Base-by-base conservation (phyloP, 768 basidiomycete genomes). In the Candolleomyces eurysporus region DNA sequence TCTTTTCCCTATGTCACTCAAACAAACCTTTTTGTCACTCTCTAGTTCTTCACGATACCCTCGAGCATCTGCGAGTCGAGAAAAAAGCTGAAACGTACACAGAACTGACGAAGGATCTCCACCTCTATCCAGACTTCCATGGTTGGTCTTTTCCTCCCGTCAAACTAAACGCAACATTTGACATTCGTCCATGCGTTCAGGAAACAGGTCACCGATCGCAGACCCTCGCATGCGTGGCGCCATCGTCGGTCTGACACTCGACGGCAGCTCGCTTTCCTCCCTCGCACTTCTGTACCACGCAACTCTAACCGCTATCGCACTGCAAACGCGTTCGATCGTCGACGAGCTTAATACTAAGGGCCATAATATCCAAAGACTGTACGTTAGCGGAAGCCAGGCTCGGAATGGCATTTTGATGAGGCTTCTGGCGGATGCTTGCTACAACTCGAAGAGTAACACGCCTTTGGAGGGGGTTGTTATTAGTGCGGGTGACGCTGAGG, bases 161-260 rank as follows among this genome's bases (percentile, higher is more conserved):
- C 14, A 50, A 17, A 16, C 31, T n/a, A 22, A 36, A 36, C 22
- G 21, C 17, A 14, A 48, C 17, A 8, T 48, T 4, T 14, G 43
- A 6, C 40, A 21, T 30, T 9, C 30, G 17, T 11, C 48, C n/a
- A n/a, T 30, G 17, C 21, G 42, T 51, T 19, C 73, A 95, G 95
- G 96, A 43, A 99, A 99, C 74, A 84, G 97, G 62, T 98, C 96
- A 0, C 97, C 97, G 1, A 87, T 98, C 49, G 96, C 96, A 2
- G 97, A 99, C 72, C 82, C 92, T n/a, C 86, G 84, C 57, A 97
- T 98, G 96, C 83, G 91, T 42, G 97, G 97, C 19, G 90, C 94
- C 54, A 88, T 98, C 61, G 81, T 88, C 58, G 97, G 97, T 32
- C 83, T 98, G 50, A 82, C 89, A 51, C 85, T 98, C 51, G 50